Percentiles rank a stretch among this genome's conserved stretches.
These are phyloP conservation scores for Veloporphyrellus conicus DNA, from an alignment of 1,284 basidiomycete genomes.

Conservation along the genomic window DNA sequence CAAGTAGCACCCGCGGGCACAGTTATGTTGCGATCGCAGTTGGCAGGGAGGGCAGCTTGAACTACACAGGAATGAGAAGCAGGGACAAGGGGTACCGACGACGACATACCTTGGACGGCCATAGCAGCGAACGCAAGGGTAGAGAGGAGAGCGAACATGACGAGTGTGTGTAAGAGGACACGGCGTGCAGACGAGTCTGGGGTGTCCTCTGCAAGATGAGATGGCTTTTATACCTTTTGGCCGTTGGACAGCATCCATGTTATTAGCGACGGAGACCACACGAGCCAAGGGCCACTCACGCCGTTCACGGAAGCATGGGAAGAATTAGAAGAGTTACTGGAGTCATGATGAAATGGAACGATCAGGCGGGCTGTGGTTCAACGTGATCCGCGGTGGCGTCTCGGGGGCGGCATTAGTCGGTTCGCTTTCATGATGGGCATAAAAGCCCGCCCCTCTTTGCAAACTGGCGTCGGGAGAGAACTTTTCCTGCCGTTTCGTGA, in stretches of 20 bases:
- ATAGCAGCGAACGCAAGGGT: slow-evolving; percentile 13
- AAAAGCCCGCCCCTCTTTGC: no score
- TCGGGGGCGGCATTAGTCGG: not conserved
- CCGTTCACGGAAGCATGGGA: not conserved
- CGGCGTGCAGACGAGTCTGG: not conserved
- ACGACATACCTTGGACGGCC: slow-evolving; percentile 17
- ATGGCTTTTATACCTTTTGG: slow-evolving; percentile 21
- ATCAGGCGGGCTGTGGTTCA: no score
- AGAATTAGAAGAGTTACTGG: not conserved
- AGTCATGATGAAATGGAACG: not conserved
- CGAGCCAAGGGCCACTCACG: not conserved
- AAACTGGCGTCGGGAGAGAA: no score
- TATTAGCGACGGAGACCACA: not conserved
- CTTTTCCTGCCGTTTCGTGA: no score
- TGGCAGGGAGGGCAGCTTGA: slow-evolving; percentile 18
- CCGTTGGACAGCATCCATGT: not conserved
- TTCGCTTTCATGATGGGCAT: not conserved
- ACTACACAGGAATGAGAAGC: slow-evolving; percentile 10
- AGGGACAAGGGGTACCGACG: not conserved
- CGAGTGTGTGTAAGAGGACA: not conserved
- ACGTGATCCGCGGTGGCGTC: no score
- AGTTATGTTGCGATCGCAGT: slow-evolving; percentile 40
- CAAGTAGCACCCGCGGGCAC: slow-evolving; percentile 30
- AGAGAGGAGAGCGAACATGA: slow-evolving; percentile 21
- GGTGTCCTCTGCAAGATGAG: not conserved